Evolutionary conservation across 2,329 filamentous ascomycete species (phyloP).

Genomic region (Amesomyces nigricolor): DNA sequence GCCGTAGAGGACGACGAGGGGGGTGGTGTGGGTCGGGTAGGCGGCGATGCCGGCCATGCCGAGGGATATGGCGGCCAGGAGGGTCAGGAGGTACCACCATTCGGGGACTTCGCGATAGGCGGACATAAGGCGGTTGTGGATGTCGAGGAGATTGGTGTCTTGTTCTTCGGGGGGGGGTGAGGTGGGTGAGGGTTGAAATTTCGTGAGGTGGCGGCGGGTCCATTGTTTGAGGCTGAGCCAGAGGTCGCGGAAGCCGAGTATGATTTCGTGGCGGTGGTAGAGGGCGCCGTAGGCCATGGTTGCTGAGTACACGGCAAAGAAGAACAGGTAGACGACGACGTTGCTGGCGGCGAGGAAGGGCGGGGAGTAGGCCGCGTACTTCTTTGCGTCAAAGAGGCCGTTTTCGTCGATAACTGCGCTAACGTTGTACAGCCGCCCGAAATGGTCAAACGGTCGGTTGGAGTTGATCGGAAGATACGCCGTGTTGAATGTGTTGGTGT

Average conservation of each 20-base stretch:
- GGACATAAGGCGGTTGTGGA: constrained; percentile 44
- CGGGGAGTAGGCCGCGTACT: constrained; percentile 39
- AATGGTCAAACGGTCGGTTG: constrained; percentile 37
- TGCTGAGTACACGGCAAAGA: constrained; percentile 39
- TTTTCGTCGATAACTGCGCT: constrained; percentile 22
- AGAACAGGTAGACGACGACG: constrained; percentile 34
- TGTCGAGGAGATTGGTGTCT: constrained; percentile 29
- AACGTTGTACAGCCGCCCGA: constrained; percentile 37
- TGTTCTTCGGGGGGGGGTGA: neutral
- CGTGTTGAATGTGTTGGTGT: constrained; percentile 30
- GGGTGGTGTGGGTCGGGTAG: constrained; percentile 42
- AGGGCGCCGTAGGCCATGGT: constrained; percentile 37
- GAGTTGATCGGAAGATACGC: constrained; percentile 39
- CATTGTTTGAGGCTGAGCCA: constrained; percentile 28
- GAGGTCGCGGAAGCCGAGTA: constrained; percentile 33
- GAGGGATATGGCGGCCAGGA: constrained; percentile 30
- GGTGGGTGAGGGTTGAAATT: neutral
- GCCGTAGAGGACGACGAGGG: constrained; percentile 47
- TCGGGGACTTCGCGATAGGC: constrained; percentile 41
- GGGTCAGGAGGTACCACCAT: constrained; percentile 41
- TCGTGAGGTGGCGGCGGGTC: neutral
- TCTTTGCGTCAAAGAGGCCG: constrained; percentile 33
- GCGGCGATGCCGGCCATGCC: constrained; percentile 33
- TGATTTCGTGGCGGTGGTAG: constrained; percentile 37
- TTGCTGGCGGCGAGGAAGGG: constrained; percentile 37